Percentiles rank a stretch among this genome's conserved stretches.
phyloP scores from a whole-genome alignment of 2,329 filamentous ascomycete genomes.

The Dothiorella sarmentorum region DNA sequence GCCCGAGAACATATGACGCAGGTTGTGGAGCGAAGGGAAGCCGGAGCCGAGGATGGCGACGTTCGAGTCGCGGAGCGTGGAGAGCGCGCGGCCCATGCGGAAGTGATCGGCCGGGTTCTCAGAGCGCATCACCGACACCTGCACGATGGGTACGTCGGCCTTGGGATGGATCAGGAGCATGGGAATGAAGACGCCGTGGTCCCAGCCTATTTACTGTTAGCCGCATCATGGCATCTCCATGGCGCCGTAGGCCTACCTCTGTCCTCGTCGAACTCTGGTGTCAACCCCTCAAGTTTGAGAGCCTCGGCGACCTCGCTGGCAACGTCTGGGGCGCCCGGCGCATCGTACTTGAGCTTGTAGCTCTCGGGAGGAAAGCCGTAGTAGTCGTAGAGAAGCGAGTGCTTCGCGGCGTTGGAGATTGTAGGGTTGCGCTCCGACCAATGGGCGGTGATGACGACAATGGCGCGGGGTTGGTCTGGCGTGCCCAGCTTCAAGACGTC shows the following conservation, averaged over 20 bases:
- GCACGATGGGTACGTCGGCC: slow-evolving; percentile 55
- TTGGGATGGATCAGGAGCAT: slow-evolving; percentile 53
- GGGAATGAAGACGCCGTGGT: slow-evolving; percentile 60
- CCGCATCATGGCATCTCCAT: background rate
- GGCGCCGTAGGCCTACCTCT: slow-evolving; percentile 27
- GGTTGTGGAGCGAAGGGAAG: slow-evolving; percentile 58
- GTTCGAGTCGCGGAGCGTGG: slow-evolving; percentile 49
- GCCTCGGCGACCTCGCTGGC: slow-evolving; percentile 49
- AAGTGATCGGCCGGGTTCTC: slow-evolving; percentile 51
- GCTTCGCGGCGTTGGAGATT: slow-evolving; percentile 50
- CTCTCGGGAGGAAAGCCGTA: slow-evolving; percentile 56
- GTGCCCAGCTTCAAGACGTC: slow-evolving; percentile 55
- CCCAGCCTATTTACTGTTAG: slow-evolving; percentile 45
- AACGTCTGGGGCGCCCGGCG: slow-evolving; percentile 53
- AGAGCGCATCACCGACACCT: slow-evolving; percentile 53
- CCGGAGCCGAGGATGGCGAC: slow-evolving; percentile 60
- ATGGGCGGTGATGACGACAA: slow-evolving; percentile 58
- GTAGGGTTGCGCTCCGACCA: slow-evolving; percentile 51
- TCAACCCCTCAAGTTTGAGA: slow-evolving; percentile 47
- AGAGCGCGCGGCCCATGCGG: slow-evolving; percentile 53
- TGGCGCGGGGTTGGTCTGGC: slow-evolving; percentile 48
- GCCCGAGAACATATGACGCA: slow-evolving; percentile 45
- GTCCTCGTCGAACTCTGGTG: slow-evolving; percentile 29
- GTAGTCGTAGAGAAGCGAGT: slow-evolving; percentile 57
- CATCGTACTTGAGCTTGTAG: slow-evolving; percentile 56